Evolutionary conservation across 805 yeast species (phyloP).

Genomic region (Teunomyces tritomae): DNA sequence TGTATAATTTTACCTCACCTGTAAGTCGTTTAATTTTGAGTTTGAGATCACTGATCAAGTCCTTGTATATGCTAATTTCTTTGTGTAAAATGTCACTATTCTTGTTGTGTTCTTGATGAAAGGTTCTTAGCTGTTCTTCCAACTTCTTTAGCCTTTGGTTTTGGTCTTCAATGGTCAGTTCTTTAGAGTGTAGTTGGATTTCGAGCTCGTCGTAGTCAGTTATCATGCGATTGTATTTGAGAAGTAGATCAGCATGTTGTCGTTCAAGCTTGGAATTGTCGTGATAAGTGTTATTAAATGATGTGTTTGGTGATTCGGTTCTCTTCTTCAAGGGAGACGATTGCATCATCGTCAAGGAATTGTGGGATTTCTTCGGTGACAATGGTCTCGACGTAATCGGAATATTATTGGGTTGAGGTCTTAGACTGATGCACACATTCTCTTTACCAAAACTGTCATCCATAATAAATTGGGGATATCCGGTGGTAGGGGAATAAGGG

Average conservation of each 20-base stretch:
- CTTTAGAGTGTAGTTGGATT: slow-evolving; percentile 26
- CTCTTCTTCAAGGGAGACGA: slow-evolving; percentile 1
- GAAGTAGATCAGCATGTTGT: slow-evolving; percentile 31
- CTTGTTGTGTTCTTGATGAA: slow-evolving; percentile 28
- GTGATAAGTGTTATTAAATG: neutral
- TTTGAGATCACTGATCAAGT: slow-evolving; percentile 31
- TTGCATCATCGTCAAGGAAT: slow-evolving; percentile 3
- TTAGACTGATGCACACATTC: slow-evolving; percentile 10
- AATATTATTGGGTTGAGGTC: slow-evolving; percentile 8
- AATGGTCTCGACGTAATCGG: neutral
- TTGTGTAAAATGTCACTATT: slow-evolving; percentile 26
- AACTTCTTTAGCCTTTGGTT: slow-evolving; percentile 20
- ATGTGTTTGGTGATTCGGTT: neutral
- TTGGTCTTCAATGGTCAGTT: slow-evolving; percentile 25
- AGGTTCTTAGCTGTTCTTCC: slow-evolving; percentile 26
- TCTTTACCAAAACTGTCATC: slow-evolving; percentile 8
- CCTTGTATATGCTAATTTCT: slow-evolving; percentile 32
- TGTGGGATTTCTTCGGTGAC: slow-evolving; percentile 1
- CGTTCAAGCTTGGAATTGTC: slow-evolving; percentile 16
- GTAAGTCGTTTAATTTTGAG: slow-evolving; percentile 19
- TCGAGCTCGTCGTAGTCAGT: slow-evolving; percentile 31
- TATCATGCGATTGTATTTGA: slow-evolving; percentile 22
- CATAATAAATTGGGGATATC: slow-evolving; percentile 2
- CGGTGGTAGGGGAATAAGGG: neutral
- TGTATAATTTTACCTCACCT: slow-evolving; percentile 13